Base-by-base conservation (phyloP, 1,284 basidiomycete species). In the Cryptococcus sp. region DNA sequence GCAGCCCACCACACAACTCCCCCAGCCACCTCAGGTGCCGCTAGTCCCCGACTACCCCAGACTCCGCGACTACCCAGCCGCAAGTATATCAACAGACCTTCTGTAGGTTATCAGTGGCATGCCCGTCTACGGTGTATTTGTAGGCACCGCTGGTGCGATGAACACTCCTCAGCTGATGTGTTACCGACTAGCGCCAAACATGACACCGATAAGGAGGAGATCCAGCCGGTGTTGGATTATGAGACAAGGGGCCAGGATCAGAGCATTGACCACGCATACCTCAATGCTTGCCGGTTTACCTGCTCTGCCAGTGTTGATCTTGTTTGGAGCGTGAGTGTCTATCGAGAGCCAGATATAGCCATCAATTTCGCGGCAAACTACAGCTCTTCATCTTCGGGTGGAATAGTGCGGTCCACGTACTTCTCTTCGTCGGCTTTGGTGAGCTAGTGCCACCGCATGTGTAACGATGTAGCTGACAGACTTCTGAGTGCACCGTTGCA, bases 261-360 rank as follows among this genome's bases (percentile, higher is more conserved):
- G 13, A 44, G 50, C 42, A 45, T 56, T 39, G 65, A 67, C 46
- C 53, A 65, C 20, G 46, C 53, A 4, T 63, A 67, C 50, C 53
- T 63, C 13, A 51, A 42, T 46, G 45, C 57, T 24, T 56, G 60
- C 42, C 60, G 59, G 49, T 18, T 9, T 13, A 61, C 55, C 40
- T 44, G 46, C 28, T 64, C 67, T 45, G 61, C 20, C 46, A 61
- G 67, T 65, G 5, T 62, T 64, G 65, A 55, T 66, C 40, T 45
- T 69, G 24, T 62, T 69, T 23, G 66, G 66, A 53, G 54, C 56
- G 64, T 66, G 45, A 60, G 64, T 64, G n/a, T n/a, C 15, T n/a
- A n/a, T n/a, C n/a, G n/a, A n/a, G n/a, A n/a, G n/a, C n/a, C n/a
- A n/a, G n/a, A n/a, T n/a, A n/a, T n/a, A n/a, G 56, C 60, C 12